Evolutionary conservation across 1,139 yeast genomes (phyloP).

Genomic region (Chernovozyma sophiae-reginae): DNA sequence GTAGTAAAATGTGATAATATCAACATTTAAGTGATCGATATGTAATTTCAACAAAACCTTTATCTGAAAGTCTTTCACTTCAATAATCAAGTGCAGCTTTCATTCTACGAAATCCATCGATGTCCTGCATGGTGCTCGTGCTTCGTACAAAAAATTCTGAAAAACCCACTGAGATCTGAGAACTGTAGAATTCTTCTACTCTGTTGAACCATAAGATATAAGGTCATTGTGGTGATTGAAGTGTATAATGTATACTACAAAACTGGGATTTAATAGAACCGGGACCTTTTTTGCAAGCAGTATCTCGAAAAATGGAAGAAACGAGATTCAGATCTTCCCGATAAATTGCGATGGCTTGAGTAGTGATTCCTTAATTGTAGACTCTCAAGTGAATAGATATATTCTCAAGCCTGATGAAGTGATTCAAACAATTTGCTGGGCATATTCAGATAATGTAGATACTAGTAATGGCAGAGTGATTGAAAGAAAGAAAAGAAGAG

Average conservation of each 20-base stretch:
- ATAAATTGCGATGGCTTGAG: constrained; percentile 8
- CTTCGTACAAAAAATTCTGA: no score
- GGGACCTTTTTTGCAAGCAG: constrained; percentile 26
- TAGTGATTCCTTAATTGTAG: constrained; percentile 8
- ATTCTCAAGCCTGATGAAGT: constrained; percentile 21
- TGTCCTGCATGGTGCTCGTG: no score
- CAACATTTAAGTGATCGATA: no score
- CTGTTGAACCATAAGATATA: no score
- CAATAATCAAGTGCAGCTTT: no score
- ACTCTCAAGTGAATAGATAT: constrained; percentile 11
- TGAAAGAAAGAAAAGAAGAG: constrained; percentile 15
- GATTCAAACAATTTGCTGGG: constrained; percentile 25
- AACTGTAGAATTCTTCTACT: no score
- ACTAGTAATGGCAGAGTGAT: constrained; percentile 5
- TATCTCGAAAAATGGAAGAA: constrained; percentile 29
- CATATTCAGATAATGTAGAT: constrained; percentile 7
- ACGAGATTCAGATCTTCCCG: constrained; percentile 32
- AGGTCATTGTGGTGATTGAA: background rate
- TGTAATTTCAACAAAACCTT: no score
- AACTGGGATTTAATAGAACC: constrained; percentile 14
- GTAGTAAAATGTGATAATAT: no score
- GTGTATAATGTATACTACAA: background rate
- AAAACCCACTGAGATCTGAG: no score
- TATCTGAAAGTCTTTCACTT: no score
- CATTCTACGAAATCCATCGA: no score